Evolutionary conservation across 805 yeast genomes (phyloP), one percentile per base, ranked within the genome.

Genomic region (Saturnispora hagleri): DNA sequence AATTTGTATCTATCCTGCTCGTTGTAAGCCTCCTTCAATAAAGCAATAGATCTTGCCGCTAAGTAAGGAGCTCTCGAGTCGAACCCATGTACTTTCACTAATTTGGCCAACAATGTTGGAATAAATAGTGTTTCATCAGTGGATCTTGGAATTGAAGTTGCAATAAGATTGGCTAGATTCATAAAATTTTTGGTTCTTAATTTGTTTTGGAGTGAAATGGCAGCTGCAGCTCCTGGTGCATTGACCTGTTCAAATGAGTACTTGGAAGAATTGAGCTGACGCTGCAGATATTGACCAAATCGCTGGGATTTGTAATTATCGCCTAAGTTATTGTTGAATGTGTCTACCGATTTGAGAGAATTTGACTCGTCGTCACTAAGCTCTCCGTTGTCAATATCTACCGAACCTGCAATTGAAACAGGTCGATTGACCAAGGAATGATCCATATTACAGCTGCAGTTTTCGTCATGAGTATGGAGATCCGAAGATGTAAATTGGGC

Each of bases 201-300:
- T 47, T 65, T 69, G 54, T 75, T 73, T 51, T 74, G 74, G 44
- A 71, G 67, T 7, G 76, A 77, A 71, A 84, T 79, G 33, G 83
- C 80, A 18, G 89, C 89, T 1, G 83, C 82, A 2, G 87, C 79
- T 5, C 89, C 89, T 0, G 89, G 89, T 1, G 91, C 90, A 53
- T 86, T 87, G 40, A 72, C 72, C 51, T 77, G 82, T 60, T 82
- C 87, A 57, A 79, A 79, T 3, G 81, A 74, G 53, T 67, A 49
- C 26, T 41, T 49, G 13, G 51, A 49, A 17, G 47, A 52, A 54
- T 38, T 54, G 51, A 27, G 56, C 56, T 22, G 58, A 38, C 34
- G 54, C 35, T 15, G 67, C 53, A 22, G 28, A 22, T 27, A 20
- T 4, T 22, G 42, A 15, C n/a, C 6, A n/a, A n/a, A 27, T 3